Base-by-base conservation (phyloP, 2,329 filamentous ascomycete genomes). In the Endothia cerciana region DNA sequence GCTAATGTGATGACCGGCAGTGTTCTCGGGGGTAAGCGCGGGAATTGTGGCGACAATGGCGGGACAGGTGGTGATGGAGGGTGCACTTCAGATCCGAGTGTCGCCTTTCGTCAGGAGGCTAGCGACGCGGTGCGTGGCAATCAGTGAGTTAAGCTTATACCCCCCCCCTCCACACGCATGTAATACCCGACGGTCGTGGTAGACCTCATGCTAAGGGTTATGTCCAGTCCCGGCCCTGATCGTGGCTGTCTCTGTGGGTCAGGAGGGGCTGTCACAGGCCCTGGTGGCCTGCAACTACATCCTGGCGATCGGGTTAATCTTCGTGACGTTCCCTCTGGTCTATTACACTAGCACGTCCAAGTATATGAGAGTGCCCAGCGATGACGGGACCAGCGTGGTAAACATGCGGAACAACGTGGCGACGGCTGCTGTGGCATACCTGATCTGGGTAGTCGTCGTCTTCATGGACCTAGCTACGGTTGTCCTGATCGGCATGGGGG, bases 41-140 rank as follows among this genome's bases (percentile, higher is more conserved):
- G 89, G 89, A 2, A 89, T 92, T 41, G 86, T 91, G n/a, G 91
- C 89, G 76, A 92, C 90, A 4, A 91, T 92, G 72, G 87, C 89
- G 0, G 90, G 90, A 0, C 89, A 92, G 73, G 91, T 73, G 62
- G 61, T 77, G 64, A 74, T 72, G 62, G 74, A 76, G 68, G 75
- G 75, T 10, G 73, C 73, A 7, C 67, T 76, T 57, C 64, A 69
- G 59, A 72, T 72, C 67, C 70, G 67, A 22, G 63, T 76, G 25
- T 62, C 65, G 4, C 73, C 74, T 0, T 77, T 73, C 63, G 60
- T 75, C 25, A 66, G 75, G 28, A 62, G 74, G 19, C 65, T 76
- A 30, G 58, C 72, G 1, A 76, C 74, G 1, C 70, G 74, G 13
- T 72, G 68, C 30, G 71, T 76, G 22, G 72, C 73, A 30, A 74